Evolutionary conservation across 192 early-diverging fungal species (phyloP).

Genomic region (Podila minutissima): DNA sequence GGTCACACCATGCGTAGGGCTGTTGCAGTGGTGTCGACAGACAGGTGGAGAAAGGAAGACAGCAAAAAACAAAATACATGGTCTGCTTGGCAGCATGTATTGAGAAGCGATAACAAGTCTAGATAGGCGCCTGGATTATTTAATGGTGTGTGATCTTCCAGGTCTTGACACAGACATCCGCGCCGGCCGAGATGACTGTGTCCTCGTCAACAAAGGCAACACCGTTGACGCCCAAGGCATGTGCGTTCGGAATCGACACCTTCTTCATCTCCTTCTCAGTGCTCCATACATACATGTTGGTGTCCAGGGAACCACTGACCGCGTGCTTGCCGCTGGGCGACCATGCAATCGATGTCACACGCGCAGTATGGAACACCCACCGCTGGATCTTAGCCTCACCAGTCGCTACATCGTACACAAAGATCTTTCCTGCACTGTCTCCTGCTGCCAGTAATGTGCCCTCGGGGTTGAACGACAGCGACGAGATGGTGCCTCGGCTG

Average conservation of each 20-base stretch:
- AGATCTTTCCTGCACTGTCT: constrained; percentile 83
- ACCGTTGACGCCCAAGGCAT: constrained; percentile 80
- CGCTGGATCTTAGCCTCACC: constrained; percentile 63
- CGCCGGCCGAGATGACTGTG: constrained; percentile 78
- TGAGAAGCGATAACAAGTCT: background rate
- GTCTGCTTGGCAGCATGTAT: constrained; percentile 10
- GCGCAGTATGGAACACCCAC: constrained; percentile 92
- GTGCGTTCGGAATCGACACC: constrained; percentile 80
- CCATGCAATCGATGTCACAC: constrained; percentile 87
- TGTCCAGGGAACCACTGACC: constrained; percentile 87
- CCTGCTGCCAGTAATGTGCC: constrained; percentile 81
- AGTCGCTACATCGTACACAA: constrained; percentile 70
- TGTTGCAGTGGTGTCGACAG: background rate
- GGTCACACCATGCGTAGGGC: background rate
- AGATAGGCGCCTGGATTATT: too few species aligned
- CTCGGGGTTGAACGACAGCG: constrained; percentile 81
- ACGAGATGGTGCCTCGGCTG: constrained; percentile 78
- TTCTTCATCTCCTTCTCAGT: constrained; percentile 80
- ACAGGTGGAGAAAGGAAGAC: background rate
- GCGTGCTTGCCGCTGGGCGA: constrained; percentile 76
- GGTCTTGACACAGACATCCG: constrained; percentile 85
- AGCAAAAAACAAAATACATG: background rate
- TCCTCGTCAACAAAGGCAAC: constrained; percentile 75
- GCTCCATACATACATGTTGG: constrained; percentile 92
- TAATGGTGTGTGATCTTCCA: constrained; percentile 58